Conservation (phyloP, 2,329 filamentous ascomycete species). For the Alternaria rosae region DNA sequence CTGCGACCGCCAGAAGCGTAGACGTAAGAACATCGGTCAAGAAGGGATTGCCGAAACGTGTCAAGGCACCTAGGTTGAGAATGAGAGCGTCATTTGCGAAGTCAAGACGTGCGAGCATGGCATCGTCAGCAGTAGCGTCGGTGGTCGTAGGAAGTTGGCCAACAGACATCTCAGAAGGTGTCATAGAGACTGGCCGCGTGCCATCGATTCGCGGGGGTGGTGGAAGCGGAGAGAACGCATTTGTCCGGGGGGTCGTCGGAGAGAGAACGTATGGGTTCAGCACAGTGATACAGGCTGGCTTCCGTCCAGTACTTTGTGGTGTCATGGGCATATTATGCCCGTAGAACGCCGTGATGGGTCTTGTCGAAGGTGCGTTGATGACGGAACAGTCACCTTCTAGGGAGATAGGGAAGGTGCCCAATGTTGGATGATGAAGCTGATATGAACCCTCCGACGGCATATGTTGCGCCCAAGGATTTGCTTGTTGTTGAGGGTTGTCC, state of each 20-base stretch:
- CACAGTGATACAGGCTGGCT: conserved; percentile 46
- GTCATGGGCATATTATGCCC: conserved; percentile 49
- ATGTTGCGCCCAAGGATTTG: conserved; percentile 49
- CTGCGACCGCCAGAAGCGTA: conserved; percentile 54
- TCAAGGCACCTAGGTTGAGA: conserved; percentile 55
- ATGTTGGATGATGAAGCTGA: conserved; percentile 54
- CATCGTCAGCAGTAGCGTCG: conserved; percentile 47
- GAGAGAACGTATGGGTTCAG: conserved; percentile 51
- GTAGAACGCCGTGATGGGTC: conserved; percentile 51
- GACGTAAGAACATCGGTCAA: conserved; percentile 55
- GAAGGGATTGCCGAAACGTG: conserved; percentile 54
- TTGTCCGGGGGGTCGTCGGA: conserved; percentile 42
- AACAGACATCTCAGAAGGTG: conserved; percentile 44
- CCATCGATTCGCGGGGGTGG: conserved; percentile 35
- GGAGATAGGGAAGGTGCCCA: conserved; percentile 54
- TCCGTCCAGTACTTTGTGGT: conserved; percentile 37
- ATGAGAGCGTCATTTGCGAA: conserved; percentile 52
- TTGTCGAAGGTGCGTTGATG: conserved; percentile 47
- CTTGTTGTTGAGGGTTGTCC: conserved; percentile 46
- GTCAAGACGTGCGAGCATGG: conserved; percentile 55
- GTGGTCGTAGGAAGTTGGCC: conserved; percentile 44
- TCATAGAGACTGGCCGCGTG: conserved; percentile 39
- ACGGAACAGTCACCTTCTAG: conserved; percentile 52
- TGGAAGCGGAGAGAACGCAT: conserved; percentile 40
- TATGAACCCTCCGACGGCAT: conserved; percentile 52